phyloP scores from a whole-genome alignment of 139 green algal genomes.

The Chlorella sp. region DNA sequence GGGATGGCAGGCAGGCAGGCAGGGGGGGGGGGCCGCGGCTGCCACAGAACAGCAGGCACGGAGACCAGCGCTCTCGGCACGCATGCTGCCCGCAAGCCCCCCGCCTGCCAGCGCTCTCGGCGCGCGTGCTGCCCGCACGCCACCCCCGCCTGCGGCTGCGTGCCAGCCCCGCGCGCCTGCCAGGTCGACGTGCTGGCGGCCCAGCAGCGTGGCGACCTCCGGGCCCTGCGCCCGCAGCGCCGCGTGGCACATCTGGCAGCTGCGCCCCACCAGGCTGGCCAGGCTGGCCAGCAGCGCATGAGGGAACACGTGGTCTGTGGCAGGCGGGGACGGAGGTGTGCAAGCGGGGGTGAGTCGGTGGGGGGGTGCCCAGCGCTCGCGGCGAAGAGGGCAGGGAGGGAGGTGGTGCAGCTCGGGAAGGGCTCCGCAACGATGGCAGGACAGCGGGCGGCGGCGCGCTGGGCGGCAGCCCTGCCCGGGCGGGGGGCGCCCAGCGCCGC shows the following conservation, averaged over 20 bases:
- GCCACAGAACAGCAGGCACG: not conserved
- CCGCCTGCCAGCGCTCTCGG: not conserved
- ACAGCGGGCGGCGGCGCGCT: too few relatives aligned
- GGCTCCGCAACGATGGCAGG: too few relatives aligned
- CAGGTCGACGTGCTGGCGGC: constrained; percentile 11
- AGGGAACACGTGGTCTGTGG: too few relatives aligned
- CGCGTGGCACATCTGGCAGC: constrained; percentile 48
- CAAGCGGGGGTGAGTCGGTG: too few relatives aligned
- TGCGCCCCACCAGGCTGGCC: constrained; percentile 21
- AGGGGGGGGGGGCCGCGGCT: not conserved
- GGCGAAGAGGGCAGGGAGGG: too few relatives aligned
- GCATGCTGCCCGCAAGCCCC: not conserved
- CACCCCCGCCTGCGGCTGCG: not conserved
- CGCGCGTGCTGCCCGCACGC: not conserved
- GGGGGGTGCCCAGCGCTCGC: too few relatives aligned
- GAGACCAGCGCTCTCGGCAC: not conserved
- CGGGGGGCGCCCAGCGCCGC: too few relatives aligned
- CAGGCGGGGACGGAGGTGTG: too few relatives aligned
- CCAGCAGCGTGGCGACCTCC: constrained; percentile 37
- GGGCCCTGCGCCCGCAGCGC: constrained; percentile 36
- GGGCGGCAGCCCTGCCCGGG: too few relatives aligned
- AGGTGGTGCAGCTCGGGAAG: too few relatives aligned
- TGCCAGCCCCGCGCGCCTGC: not conserved
- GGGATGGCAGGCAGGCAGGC: too few relatives aligned
- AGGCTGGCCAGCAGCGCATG: constrained; percentile 13